phyloP scores from a whole-genome alignment of 768 basidiomycete genomes.

The Trametes cinnabarina region DNA sequence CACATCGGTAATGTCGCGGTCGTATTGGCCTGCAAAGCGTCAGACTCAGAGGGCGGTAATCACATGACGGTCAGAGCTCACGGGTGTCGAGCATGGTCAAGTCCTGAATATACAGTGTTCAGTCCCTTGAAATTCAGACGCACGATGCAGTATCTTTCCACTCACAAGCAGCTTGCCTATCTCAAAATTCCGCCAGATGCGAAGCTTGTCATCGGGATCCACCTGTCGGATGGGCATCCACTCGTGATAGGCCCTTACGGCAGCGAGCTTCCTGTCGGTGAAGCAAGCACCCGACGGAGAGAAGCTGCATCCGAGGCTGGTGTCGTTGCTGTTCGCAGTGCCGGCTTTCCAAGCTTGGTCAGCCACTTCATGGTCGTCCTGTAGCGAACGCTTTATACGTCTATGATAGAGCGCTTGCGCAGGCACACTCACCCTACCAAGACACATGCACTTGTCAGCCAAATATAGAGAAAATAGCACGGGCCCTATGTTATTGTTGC shows the following conservation, averaged over 20 bases:
- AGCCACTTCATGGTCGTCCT: conserved; percentile 58
- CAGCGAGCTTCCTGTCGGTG: conserved; percentile 58
- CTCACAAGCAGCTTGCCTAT: conserved; percentile 53
- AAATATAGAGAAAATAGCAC: too few species aligned
- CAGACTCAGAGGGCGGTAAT: not conserved
- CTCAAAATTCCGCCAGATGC: conserved; percentile 64
- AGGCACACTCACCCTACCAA: too few species aligned
- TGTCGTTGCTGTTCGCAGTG: conserved; percentile 55
- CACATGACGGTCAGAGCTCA: conserved; percentile 23
- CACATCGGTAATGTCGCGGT: conserved; percentile 57
- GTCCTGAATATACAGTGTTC: conserved; percentile 30
- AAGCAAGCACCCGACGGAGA: conserved; percentile 55
- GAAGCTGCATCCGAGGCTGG: conserved; percentile 46
- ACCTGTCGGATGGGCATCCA: conserved; percentile 65
- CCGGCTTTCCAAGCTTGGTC: conserved; percentile 59
- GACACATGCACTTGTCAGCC: too few species aligned
- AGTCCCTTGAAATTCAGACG: too few species aligned
- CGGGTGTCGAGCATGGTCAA: conserved; percentile 63
- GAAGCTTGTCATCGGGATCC: conserved; percentile 49
- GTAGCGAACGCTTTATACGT: too few species aligned
- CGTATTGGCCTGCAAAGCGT: conserved; percentile 42
- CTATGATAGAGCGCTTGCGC: too few species aligned
- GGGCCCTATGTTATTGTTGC: not conserved
- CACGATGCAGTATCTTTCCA: not conserved
- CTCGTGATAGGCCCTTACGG: conserved; percentile 57